A percentile compares a stretch with the other conserved stretches of the same genome.
Evolutionary conservation across 768 basidiomycete genomes (phyloP).

Genomic region (Suillus placidus): DNA sequence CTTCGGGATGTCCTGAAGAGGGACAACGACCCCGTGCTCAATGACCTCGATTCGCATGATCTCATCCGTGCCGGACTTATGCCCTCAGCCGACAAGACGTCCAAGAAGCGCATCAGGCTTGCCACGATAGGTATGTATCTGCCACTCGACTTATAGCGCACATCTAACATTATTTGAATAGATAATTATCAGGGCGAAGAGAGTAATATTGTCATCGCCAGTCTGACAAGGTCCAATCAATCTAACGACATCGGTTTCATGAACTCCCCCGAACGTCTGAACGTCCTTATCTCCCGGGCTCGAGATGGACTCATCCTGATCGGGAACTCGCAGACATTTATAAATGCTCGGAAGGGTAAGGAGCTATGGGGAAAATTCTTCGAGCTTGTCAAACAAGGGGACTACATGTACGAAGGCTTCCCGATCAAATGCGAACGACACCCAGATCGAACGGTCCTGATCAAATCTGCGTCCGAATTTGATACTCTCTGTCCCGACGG

Average conservation of each 20-base stretch:
- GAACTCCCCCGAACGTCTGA: constrained; percentile 68
- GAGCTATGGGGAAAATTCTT: constrained; percentile 57
- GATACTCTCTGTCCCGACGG: constrained; percentile 58
- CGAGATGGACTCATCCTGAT: constrained; percentile 67
- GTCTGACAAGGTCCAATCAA: constrained; percentile 62
- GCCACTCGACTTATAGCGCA: background rate
- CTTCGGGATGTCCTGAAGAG: constrained; percentile 48
- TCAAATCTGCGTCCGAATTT: constrained; percentile 51
- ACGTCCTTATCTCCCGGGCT: constrained; percentile 71
- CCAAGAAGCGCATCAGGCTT: constrained; percentile 53
- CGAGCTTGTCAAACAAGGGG: constrained; percentile 40
- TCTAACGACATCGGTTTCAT: constrained; percentile 69
- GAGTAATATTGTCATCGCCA: constrained; percentile 65
- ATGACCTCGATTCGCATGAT: constrained; percentile 63
- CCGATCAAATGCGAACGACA: constrained; percentile 64
- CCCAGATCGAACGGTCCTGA: constrained; percentile 39
- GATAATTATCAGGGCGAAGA: constrained; percentile 83
- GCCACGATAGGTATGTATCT: constrained; percentile 61
- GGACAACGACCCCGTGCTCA: constrained; percentile 60
- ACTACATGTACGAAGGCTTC: constrained; percentile 59
- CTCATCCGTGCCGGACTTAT: constrained; percentile 60
- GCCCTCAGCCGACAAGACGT: constrained; percentile 36
- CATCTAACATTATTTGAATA: constrained; percentile 23
- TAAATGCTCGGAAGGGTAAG: constrained; percentile 49
- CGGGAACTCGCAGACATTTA: constrained; percentile 65